A percentile compares a stretch with the other conserved stretches of the same genome.
Conservation (phyloP, 768 basidiomycete genomes). For the Tricholoma hemisulphureum region DNA sequence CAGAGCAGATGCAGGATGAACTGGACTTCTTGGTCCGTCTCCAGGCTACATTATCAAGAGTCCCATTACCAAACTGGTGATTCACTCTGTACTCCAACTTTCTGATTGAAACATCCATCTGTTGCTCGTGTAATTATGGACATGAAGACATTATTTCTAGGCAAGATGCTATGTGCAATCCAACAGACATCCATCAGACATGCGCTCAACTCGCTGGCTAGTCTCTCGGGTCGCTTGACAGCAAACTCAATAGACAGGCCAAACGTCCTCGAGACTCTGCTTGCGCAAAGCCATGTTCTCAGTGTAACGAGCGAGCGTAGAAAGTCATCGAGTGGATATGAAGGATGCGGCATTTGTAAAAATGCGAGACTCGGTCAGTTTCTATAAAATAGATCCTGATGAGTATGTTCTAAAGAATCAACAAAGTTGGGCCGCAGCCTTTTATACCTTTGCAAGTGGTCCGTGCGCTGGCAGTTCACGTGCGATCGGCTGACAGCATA, state of each 20-base stretch:
- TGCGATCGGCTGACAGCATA: constrained; percentile 8
- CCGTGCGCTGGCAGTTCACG: constrained; percentile 17
- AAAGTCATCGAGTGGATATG: constrained; percentile 29
- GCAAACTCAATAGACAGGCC: constrained; percentile 9
- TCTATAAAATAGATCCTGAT: constrained; percentile 31
- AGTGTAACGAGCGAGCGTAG: constrained; percentile 23
- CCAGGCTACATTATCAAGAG: too few species aligned
- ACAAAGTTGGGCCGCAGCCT: neutral
- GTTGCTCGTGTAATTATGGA: too few species aligned
- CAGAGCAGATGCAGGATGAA: too few species aligned
- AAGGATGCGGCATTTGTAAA: constrained; percentile 30
- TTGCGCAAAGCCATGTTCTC: constrained; percentile 22
- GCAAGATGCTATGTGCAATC: too few species aligned
- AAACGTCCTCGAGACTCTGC: constrained; percentile 27
- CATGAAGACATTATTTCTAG: too few species aligned
- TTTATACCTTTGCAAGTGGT: constrained; percentile 17
- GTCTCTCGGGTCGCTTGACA: constrained; percentile 7
- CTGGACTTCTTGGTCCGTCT: too few species aligned
- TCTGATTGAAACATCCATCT: too few species aligned
- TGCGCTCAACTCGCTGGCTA: constrained; percentile 21
- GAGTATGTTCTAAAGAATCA: constrained; percentile 26
- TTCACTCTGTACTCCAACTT: too few species aligned
- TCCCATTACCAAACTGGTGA: too few species aligned
- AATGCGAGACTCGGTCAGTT: constrained; percentile 31
- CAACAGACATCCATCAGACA: constrained; percentile 22